These are phyloP conservation scores for Penicillium sp. DNA, from an alignment of 2,329 filamentous ascomycete species.

Conservation along the genomic window DNA sequence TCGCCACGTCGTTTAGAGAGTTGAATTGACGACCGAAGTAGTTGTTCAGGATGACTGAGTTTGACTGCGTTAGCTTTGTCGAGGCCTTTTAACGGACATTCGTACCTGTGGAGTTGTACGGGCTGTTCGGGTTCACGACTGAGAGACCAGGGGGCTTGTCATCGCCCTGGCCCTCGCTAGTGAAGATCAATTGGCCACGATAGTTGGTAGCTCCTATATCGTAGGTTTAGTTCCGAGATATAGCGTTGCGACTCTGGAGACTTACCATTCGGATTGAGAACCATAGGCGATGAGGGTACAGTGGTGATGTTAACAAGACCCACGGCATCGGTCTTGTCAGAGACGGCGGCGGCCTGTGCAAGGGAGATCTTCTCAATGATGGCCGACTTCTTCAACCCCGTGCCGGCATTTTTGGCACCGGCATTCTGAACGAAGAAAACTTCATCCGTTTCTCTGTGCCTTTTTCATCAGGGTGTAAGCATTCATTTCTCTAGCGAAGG, in stretches of 20 bases:
- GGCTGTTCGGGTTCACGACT: conserved; percentile 19
- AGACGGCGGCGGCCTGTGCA: conserved; percentile 15
- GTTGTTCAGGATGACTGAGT: conserved; percentile 21
- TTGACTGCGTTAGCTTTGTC: too few relatives aligned
- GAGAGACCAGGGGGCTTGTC: conserved; percentile 17
- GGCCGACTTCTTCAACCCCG: conserved; percentile 13
- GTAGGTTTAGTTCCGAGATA: too few relatives aligned
- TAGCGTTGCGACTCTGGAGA: too few relatives aligned
- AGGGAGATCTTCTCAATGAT: conserved; percentile 19
- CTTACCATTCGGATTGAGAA: conserved; percentile 17
- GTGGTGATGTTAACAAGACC: conserved; percentile 9
- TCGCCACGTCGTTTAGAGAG: conserved; percentile 20
- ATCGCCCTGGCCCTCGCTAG: conserved; percentile 19
- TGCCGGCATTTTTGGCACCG: conserved; percentile 14
- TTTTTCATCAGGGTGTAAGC: background rate
- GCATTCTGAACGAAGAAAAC: conserved; percentile 24
- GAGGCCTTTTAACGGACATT: background rate
- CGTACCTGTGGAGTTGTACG: conserved; percentile 19
- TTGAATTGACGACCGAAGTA: conserved; percentile 25
- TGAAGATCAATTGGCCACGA: conserved; percentile 14
- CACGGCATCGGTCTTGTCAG: conserved; percentile 13
- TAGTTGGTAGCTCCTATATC: conserved; percentile 13
- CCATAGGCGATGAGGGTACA: conserved; percentile 8
- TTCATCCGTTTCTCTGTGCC: conserved; percentile 18
- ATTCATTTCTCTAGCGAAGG: too few relatives aligned